phyloP scores from a whole-genome alignment of 148 eudicot species.

The Vaccinium corymbosum region DNA sequence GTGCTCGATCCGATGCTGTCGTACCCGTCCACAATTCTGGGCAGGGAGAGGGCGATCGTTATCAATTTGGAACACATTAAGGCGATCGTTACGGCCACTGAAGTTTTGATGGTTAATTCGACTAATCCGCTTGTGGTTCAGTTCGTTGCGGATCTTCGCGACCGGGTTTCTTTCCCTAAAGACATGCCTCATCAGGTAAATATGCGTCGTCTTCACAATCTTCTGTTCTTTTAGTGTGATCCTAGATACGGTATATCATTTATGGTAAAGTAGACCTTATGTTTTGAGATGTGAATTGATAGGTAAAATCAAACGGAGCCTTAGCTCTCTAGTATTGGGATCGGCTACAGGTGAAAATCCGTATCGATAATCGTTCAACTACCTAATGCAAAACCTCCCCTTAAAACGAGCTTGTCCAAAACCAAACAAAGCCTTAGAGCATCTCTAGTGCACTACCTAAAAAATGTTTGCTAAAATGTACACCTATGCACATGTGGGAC shows the following conservation, averaged over 20 bases:
- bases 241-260: neutral
- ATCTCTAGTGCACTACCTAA: no score
- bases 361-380: no score
- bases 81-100: constrained; percentile 56
- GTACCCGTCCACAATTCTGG: constrained; percentile 51
- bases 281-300: no score
- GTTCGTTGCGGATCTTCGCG: constrained; percentile 39
- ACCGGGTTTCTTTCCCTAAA: constrained; percentile 23
- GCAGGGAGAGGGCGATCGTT: constrained; percentile 59
- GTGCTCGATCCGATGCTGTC: constrained; percentile 47
- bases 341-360: no score
- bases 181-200: constrained; percentile 7
- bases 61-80: constrained; percentile 58
- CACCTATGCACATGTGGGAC: no score
- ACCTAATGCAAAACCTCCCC: no score
- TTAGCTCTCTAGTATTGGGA: no score
- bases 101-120: constrained; percentile 43
- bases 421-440: no score
- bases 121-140: constrained; percentile 39
- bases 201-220: neutral
- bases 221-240: neutral
- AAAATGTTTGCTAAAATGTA: no score
- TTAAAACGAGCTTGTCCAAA: no score
- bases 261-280: no score
- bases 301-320: no score